These are phyloP conservation scores for Tilletiopsis washingtonensis DNA, from an alignment of 1,284 basidiomycete species.

Conservation along the genomic window DNA sequence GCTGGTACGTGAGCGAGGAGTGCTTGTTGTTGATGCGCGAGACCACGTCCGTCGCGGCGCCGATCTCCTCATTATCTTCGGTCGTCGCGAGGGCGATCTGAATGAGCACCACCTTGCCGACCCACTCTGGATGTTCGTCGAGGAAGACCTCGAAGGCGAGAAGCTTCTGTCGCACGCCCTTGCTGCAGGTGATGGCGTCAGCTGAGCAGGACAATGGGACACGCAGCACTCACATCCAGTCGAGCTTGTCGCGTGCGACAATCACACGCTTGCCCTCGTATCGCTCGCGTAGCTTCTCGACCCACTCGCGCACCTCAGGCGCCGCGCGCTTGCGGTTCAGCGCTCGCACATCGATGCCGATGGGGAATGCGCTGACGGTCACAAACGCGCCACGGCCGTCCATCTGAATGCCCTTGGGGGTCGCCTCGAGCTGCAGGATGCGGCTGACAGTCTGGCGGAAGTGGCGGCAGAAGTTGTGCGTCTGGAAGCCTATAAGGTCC, in stretches of 20 bases:
- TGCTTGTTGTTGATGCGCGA: conserved; percentile 73
- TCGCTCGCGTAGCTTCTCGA: conserved; percentile 63
- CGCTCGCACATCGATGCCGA: conserved; percentile 73
- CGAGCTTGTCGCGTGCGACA: conserved; percentile 78
- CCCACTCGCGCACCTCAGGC: conserved; percentile 73
- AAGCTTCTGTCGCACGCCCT: conserved; percentile 74
- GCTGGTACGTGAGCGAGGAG: conserved; percentile 75
- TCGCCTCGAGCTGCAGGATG: conserved; percentile 68
- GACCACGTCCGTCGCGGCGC: conserved; percentile 67
- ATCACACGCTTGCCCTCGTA: conserved; percentile 76
- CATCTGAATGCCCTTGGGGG: conserved; percentile 70
- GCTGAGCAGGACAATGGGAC: no score
- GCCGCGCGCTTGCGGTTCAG: conserved; percentile 65
- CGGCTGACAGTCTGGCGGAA: conserved; percentile 66
- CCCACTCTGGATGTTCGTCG: conserved; percentile 67
- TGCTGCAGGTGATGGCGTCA: no score
- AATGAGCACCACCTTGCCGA: conserved; percentile 71
- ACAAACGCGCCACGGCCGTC: conserved; percentile 56
- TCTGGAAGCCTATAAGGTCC: conserved; percentile 72
- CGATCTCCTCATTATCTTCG: conserved; percentile 65
- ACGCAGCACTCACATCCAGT: no score
- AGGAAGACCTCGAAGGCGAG: conserved; percentile 76
- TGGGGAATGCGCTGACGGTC: conserved; percentile 76
- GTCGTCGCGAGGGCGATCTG: conserved; percentile 79
- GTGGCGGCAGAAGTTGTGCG: conserved; percentile 56